Evolutionary conservation across 768 basidiomycete species (phyloP).

Genomic region (Podaxis carcinomalis): DNA sequence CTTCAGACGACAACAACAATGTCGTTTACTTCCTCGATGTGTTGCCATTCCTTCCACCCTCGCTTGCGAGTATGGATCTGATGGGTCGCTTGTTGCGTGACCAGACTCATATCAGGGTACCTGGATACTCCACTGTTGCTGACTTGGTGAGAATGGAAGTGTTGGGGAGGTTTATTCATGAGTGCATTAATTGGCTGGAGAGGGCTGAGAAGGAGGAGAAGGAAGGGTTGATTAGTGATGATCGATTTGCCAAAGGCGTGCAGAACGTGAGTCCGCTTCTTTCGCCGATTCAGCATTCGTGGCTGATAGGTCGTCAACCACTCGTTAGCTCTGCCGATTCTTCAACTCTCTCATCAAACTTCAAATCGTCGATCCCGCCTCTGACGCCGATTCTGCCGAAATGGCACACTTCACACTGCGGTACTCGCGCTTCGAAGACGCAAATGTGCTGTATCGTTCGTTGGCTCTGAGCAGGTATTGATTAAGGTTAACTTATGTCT

Average conservation of each 20-base stretch:
- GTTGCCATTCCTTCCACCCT: constrained; percentile 63
- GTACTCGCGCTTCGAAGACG: constrained; percentile 72
- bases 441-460: constrained; percentile 65
- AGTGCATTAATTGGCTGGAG: constrained; percentile 67
- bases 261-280: constrained; percentile 51
- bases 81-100: constrained; percentile 67
- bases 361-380: constrained; percentile 53
- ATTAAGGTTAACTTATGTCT: constrained; percentile 6
- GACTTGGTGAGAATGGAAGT: constrained; percentile 62
- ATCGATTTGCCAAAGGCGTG: constrained; percentile 67
- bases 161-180: constrained; percentile 68
- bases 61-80: constrained; percentile 69
- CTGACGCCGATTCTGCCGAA: constrained; percentile 70
- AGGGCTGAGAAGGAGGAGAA: constrained; percentile 64
- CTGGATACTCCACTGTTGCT: constrained; percentile 51
- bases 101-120: constrained; percentile 41
- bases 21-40: constrained; percentile 57
- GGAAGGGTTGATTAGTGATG: constrained; percentile 66
- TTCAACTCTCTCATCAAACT: constrained; percentile 68
- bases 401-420: constrained; percentile 75
- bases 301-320: no score
- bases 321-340: constrained; percentile 66
- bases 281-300: no score
- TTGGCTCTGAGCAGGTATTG: constrained; percentile 46
- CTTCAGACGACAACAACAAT: constrained; percentile 31